Evolutionary conservation across 1,139 yeast species (phyloP), one percentile per base, ranked within the genome.

Genomic region (Candida mesenterica): DNA sequence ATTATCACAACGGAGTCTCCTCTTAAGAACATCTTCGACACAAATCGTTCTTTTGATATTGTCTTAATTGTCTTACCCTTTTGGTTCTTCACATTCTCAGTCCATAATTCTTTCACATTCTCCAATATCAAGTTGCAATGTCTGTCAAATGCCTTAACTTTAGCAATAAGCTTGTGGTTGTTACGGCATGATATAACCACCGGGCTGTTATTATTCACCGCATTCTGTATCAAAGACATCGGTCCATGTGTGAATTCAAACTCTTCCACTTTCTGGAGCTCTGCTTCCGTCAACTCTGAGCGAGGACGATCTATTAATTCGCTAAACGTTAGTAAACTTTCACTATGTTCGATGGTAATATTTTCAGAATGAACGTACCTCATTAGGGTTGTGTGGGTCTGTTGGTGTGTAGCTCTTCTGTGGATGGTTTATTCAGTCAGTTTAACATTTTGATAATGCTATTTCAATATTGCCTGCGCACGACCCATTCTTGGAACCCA

Each of bases 1-100:
- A 92, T 80, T 26, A 92, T 81, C 40, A 92, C 86, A 20, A 92
- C 96, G 1, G 96, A 85, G 61, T 92, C 99, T 1, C 99, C 99
- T 59, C 99, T 75, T 36, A 92, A 68, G 54, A 92, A 94, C 77
- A 92, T 70, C 61, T 92, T 92, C 43, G 90, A 77, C 10, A 92
- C 80, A 55, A 87, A 92, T 48, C 98, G 65, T 57, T 94, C 98
- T 51, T 81, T 80, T 39, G 86, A 70, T 5, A 83, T 74, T 1
- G 81, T 69, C 52, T 82, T 79, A 29, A 85, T 83, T 48, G 77
- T 79, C 52, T 84, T 83, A 2, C 92, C 90, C 49, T 80, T 80
- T 32, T 74, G 62, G 40, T 74, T 79, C 50, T 77, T 69, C 24
- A 83, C 76, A 2, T 69, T 68, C 50, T 88, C 96, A 0, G 86